phyloP scores from a whole-genome alignment of 177 flowering plant species.

The Tripterygium wilfordii region DNA sequence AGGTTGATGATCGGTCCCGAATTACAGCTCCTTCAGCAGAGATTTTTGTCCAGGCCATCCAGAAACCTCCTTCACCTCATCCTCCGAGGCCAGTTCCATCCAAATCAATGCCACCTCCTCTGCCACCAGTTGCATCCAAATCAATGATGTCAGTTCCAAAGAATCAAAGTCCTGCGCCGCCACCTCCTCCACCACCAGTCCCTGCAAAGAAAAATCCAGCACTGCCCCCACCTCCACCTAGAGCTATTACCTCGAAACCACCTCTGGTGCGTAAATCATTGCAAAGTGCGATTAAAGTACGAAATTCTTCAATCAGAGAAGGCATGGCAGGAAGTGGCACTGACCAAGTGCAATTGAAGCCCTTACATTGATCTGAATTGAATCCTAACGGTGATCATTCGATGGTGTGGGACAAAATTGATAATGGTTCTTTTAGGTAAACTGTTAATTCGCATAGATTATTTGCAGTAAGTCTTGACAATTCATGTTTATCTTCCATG shows the following conservation, averaged over 20 bases:
- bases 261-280: slow-evolving; percentile 12
- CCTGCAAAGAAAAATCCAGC: slow-evolving; percentile 8
- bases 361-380: slow-evolving; percentile 90
- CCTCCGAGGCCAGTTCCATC: neutral
- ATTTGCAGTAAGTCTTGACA: no score
- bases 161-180: slow-evolving; percentile 15
- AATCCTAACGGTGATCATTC: slow-evolving; percentile 57
- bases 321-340: slow-evolving; percentile 15
- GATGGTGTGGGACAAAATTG: slow-evolving; percentile 83
- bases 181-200: slow-evolving; percentile 33
- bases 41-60: slow-evolving; percentile 3
- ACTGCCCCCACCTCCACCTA: slow-evolving; percentile 24
- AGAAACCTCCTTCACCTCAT: neutral
- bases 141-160: slow-evolving; percentile 4
- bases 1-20: neutral
- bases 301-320: slow-evolving; percentile 11
- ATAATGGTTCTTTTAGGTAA: slow-evolving; percentile 74
- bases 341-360: slow-evolving; percentile 62
- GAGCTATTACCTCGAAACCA: slow-evolving; percentile 8
- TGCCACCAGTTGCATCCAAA: slow-evolving; percentile 13
- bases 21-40: neutral
- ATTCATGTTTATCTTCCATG: neutral
- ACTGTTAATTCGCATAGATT: neutral
- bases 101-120: slow-evolving; percentile 11
- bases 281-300: neutral